A percentile compares a stretch with the other conserved stretches of the same genome.
Evolutionary conservation across 192 early-diverging fungal species (phyloP).

Genomic region (Coemansia sp.): DNA sequence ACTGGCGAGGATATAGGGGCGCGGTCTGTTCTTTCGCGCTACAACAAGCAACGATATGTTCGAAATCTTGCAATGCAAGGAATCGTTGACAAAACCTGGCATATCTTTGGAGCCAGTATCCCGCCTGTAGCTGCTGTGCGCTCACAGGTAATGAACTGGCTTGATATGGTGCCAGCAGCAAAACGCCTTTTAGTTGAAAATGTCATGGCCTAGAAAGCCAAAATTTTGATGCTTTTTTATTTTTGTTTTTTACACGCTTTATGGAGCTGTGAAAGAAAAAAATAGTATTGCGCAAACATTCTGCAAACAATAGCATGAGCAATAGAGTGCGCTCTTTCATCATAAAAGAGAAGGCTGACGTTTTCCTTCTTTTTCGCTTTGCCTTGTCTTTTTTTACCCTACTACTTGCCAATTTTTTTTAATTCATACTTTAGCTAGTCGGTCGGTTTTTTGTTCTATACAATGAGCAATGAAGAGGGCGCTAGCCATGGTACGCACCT

Average conservation of each 20-base stretch:
- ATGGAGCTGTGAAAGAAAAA: not conserved
- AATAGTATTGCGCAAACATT: not conserved
- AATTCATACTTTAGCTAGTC: not conserved
- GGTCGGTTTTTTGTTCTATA: not conserved
- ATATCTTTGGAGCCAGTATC: constrained; percentile 70
- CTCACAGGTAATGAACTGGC: constrained; percentile 68
- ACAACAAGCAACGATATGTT: constrained; percentile 79
- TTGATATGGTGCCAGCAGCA: constrained; percentile 64
- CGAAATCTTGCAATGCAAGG: constrained; percentile 84
- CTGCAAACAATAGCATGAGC: too few species aligned
- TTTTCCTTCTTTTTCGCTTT: not conserved
- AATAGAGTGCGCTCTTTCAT: too few species aligned
- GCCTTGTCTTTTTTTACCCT: not conserved
- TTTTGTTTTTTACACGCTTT: too few species aligned
- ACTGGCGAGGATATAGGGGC: constrained; percentile 83
- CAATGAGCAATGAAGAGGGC: constrained; percentile 32
- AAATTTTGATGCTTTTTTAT: too few species aligned
- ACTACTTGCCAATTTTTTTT: not conserved
- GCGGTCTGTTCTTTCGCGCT: constrained; percentile 71
- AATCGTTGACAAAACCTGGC: constrained; percentile 77
- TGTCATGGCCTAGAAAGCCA: constrained; percentile 15
- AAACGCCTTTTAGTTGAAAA: constrained; percentile 55
- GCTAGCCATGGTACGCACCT: constrained; percentile 26
- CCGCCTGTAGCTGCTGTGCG: constrained; percentile 66
- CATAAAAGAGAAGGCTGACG: too few species aligned